These are phyloP conservation scores for Suillus weaverae DNA, from an alignment of 768 basidiomycete genomes.

Conservation along the genomic window DNA sequence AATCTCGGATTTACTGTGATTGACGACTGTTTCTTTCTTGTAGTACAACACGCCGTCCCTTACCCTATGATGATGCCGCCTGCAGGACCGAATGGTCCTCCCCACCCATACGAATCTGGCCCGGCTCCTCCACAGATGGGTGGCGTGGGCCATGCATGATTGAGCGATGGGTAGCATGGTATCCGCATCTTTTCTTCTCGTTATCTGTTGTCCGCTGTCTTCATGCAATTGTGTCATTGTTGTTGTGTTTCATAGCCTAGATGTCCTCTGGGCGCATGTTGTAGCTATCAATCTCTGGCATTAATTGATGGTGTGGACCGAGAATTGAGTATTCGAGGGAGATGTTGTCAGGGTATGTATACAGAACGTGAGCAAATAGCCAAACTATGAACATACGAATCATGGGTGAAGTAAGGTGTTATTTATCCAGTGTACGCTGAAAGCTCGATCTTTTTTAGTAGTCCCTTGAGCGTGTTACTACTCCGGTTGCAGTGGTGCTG, in stretches of 20 bases:
- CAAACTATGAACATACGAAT: not conserved
- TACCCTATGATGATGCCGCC: constrained; percentile 92
- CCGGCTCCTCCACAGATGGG: constrained; percentile 77
- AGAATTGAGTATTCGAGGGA: not conserved
- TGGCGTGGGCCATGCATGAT: constrained; percentile 61
- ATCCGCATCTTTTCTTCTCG: constrained; percentile 2
- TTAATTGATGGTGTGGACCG: constrained; percentile 1
- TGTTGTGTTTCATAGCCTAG: constrained; percentile 5
- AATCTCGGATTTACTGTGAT: constrained; percentile 28
- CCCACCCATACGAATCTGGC: constrained; percentile 70
- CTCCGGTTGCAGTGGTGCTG: constrained; percentile 84
- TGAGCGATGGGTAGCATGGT: not conserved
- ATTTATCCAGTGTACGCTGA: constrained; percentile 38
- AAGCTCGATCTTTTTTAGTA: constrained; percentile 80
- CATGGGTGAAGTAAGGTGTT: not conserved
- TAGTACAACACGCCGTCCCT: constrained; percentile 85
- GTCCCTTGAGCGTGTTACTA: constrained; percentile 74
- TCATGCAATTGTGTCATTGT: constrained; percentile 2
- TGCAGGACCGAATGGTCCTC: constrained; percentile 62
- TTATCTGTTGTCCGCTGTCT: constrained; percentile 5
- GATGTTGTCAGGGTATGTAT: not conserved
- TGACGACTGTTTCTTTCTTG: constrained; percentile 11
- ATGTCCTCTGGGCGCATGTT: not conserved
- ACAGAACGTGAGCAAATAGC: not conserved
- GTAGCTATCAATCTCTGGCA: constrained; percentile 5